A percentile compares a stretch with the other conserved stretches of the same genome.
These are phyloP conservation scores for Phytophthora pini DNA, from an alignment of 352 stramenopile genomes.

Conservation along the genomic window DNA sequence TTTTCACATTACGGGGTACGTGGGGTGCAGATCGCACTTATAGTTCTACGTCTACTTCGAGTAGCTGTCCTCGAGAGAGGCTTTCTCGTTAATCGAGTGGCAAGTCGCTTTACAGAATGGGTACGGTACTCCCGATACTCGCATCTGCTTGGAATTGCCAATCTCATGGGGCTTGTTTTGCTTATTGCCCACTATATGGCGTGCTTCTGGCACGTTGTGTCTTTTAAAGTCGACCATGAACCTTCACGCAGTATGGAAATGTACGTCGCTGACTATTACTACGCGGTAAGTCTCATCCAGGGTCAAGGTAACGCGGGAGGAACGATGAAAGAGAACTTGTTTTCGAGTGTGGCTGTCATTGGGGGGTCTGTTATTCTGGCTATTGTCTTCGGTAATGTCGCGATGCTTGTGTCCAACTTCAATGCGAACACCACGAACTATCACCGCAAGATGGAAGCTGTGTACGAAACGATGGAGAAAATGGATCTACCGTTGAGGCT, in stretches of 20 bases:
- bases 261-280: slow-evolving; percentile 51
- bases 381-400: slow-evolving; percentile 65
- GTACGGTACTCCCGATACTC: slow-evolving; percentile 40
- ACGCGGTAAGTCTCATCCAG: slow-evolving; percentile 47
- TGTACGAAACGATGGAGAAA: slow-evolving; percentile 64
- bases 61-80: slow-evolving; percentile 15
- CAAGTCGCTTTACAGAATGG: slow-evolving; percentile 29
- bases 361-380: slow-evolving; percentile 51
- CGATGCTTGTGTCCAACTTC: slow-evolving; percentile 63
- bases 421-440: slow-evolving; percentile 54
- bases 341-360: slow-evolving; percentile 44
- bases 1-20: neutral
- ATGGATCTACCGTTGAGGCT: slow-evolving; percentile 42
- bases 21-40: slow-evolving; percentile 12
- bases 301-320: slow-evolving; percentile 44
- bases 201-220: slow-evolving; percentile 49
- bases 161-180: slow-evolving; percentile 44
- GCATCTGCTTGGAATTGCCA: slow-evolving; percentile 39
- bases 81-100: slow-evolving; percentile 22
- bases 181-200: slow-evolving; percentile 55
- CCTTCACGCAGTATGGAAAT: neutral
- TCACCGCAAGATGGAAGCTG: slow-evolving; percentile 64
- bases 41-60: slow-evolving; percentile 28
- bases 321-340: slow-evolving; percentile 36
- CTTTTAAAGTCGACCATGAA: neutral